phyloP scores from a whole-genome alignment of 192 early-diverging fungal species.

The Obelidium mucronatum region DNA sequence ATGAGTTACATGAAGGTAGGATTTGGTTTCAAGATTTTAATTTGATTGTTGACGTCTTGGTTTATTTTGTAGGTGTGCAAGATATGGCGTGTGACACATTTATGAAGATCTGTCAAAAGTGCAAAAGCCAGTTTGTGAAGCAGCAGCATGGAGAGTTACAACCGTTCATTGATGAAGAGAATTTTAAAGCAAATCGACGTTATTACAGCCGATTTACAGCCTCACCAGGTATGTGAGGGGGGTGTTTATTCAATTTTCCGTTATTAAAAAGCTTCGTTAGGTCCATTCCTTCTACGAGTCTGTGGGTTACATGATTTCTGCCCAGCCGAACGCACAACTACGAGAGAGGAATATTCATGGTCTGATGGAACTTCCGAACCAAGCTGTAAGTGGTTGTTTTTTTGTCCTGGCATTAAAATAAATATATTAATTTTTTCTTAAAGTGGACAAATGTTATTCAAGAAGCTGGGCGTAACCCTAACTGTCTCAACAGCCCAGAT shows the following conservation, averaged over 20 bases:
- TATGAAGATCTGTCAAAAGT: slow-evolving; percentile 99
- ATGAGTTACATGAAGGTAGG: slow-evolving; percentile 92
- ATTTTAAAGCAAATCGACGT: slow-evolving; percentile 78
- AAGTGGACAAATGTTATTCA: slow-evolving; percentile 86
- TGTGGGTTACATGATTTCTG: slow-evolving; percentile 97
- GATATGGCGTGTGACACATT: slow-evolving; percentile 99
- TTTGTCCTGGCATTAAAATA: not conserved
- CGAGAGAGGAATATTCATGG: slow-evolving; percentile 86
- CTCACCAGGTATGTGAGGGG: slow-evolving; percentile 73
- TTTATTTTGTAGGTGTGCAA: slow-evolving; percentile 78
- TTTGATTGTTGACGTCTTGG: not conserved
- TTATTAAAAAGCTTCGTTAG: slow-evolving; percentile 39
- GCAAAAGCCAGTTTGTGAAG: slow-evolving; percentile 92
- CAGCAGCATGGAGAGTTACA: slow-evolving; percentile 88
- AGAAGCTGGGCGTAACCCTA: slow-evolving; percentile 70
- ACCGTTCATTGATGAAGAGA: slow-evolving; percentile 95
- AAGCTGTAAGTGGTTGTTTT: slow-evolving; percentile 59
- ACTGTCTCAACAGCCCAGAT: slow-evolving; percentile 78
- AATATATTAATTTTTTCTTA: not conserved
- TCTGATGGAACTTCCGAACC: slow-evolving; percentile 91
- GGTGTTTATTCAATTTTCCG: not conserved
- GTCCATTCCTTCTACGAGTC: slow-evolving; percentile 99
- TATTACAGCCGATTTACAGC: slow-evolving; percentile 89
- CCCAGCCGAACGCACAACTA: slow-evolving; percentile 78
- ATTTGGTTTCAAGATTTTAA: not conserved